These are phyloP conservation scores for Cetradonia linearis DNA, from an alignment of 495 filamentous ascomycete species.

Conservation along the genomic window DNA sequence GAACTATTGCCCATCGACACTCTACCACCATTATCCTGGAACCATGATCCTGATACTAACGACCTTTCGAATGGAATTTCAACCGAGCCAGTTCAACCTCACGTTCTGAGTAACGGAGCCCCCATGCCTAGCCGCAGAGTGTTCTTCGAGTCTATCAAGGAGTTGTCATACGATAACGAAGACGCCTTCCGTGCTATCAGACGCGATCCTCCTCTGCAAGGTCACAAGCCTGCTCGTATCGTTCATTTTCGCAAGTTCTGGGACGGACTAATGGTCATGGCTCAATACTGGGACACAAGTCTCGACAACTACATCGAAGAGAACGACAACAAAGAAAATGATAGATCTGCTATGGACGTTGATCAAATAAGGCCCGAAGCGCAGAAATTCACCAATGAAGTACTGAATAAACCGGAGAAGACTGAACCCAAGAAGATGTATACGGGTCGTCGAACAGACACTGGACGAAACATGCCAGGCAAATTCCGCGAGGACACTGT, in stretches of 20 bases:
- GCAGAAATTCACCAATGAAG: background rate
- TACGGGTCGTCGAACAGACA: slow-evolving; percentile 47
- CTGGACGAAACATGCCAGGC: slow-evolving; percentile 64
- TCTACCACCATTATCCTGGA: slow-evolving; percentile 41
- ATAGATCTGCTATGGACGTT: slow-evolving; percentile 29
- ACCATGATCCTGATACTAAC: slow-evolving; percentile 15
- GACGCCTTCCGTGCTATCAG: slow-evolving; percentile 44
- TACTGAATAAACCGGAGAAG: background rate
- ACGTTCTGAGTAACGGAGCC: slow-evolving; percentile 41
- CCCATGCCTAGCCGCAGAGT: slow-evolving; percentile 39
- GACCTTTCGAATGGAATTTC: slow-evolving; percentile 15
- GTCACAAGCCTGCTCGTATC: slow-evolving; percentile 35
- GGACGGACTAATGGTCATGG: slow-evolving; percentile 46
- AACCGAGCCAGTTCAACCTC: slow-evolving; percentile 19
- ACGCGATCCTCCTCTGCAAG: slow-evolving; percentile 32
- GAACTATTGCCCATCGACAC: slow-evolving; percentile 38
- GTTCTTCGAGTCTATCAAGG: slow-evolving; percentile 39
- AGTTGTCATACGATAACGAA: slow-evolving; percentile 47
- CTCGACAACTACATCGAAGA: slow-evolving; percentile 39
- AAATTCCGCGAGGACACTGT: slow-evolving; percentile 62
- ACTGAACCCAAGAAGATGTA: slow-evolving; percentile 28
- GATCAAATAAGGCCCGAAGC: slow-evolving; percentile 23
- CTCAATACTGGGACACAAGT: slow-evolving; percentile 55
- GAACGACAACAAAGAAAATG: slow-evolving; percentile 10
- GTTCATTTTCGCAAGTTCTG: slow-evolving; percentile 53